Percentiles rank a stretch among this genome's conserved stretches.
Evolutionary conservation across 139 green algal genomes (phyloP).

Genomic region (Nannochloris sp.): DNA sequence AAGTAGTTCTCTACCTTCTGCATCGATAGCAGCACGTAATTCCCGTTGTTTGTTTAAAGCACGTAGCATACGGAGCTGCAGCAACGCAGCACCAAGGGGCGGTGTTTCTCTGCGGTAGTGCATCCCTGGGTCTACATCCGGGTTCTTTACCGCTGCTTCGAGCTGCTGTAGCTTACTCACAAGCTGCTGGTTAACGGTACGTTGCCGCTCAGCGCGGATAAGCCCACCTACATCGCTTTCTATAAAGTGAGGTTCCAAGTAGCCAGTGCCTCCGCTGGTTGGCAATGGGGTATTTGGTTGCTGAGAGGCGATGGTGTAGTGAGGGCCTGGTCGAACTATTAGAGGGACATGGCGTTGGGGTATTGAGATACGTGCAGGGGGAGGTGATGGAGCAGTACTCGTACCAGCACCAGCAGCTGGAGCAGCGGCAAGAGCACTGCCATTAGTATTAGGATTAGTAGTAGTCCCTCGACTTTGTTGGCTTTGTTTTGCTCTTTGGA

Average conservation of each 20-base stretch:
- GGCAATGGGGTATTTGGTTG: not conserved
- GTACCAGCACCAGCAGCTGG: too few relatives aligned
- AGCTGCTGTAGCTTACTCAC: not conserved
- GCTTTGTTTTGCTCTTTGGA: too few relatives aligned
- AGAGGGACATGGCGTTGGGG: not conserved
- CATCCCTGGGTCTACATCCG: not conserved
- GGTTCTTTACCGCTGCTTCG: not conserved
- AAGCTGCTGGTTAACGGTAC: not conserved
- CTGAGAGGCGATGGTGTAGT: not conserved
- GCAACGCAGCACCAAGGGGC: constrained; percentile 9
- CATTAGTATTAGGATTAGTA: too few relatives aligned
- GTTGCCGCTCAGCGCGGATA: not conserved
- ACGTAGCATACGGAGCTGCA: constrained; percentile 32
- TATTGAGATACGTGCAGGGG: too few relatives aligned
- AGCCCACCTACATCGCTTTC: not conserved
- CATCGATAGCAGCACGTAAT: constrained; percentile 28
- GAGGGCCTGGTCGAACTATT: not conserved
- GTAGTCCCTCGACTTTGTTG: too few relatives aligned
- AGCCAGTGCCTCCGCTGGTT: not conserved
- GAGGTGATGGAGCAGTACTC: too few relatives aligned
- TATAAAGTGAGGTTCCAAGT: not conserved
- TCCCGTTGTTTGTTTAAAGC: constrained; percentile 25
- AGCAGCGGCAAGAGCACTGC: too few relatives aligned
- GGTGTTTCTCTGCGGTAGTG: not conserved
- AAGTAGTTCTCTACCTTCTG: constrained; percentile 54